phyloP scores from a whole-genome alignment of 1,284 basidiomycete species.

The Trichosporon faecale region DNA sequence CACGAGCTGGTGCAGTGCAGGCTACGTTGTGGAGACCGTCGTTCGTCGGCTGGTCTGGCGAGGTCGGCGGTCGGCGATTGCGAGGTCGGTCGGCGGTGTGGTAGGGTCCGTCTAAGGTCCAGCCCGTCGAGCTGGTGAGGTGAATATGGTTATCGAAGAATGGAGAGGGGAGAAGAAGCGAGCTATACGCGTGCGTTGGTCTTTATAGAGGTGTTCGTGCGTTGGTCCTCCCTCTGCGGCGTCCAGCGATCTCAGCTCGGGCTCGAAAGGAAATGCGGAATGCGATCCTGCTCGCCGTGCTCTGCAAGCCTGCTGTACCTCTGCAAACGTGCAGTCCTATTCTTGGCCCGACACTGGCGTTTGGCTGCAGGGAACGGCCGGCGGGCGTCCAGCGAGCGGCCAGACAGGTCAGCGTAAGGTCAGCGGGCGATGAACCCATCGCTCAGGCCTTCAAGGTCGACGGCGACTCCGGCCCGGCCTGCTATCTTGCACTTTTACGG shows the following conservation, averaged over 20 bases:
- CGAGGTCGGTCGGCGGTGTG: background rate
- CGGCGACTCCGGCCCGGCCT: background rate
- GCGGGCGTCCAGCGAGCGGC: no score
- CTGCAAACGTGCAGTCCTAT: background rate
- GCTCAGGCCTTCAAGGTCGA: background rate
- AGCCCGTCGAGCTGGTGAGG: background rate
- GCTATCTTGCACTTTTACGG: background rate
- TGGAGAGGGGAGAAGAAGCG: slow-evolving; percentile 1
- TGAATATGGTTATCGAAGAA: background rate
- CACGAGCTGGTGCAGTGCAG: background rate
- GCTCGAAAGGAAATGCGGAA: background rate
- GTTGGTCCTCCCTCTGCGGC: background rate
- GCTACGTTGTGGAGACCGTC: background rate
- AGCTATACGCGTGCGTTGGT: background rate
- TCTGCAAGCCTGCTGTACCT: no score
- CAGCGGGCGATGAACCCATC: background rate
- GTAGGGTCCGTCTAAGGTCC: background rate
- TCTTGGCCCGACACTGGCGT: background rate
- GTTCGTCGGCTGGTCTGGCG: no score
- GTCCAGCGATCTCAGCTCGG: background rate
- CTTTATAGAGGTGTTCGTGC: background rate
- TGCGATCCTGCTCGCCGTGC: no score
- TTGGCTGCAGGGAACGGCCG: background rate
- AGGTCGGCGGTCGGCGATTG: background rate
- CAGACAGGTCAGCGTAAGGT: no score